Percentiles rank a stretch among this genome's conserved stretches.
phyloP scores from a whole-genome alignment of 192 early-diverging fungal genomes.

The Rhizophlyctis rosea region DNA sequence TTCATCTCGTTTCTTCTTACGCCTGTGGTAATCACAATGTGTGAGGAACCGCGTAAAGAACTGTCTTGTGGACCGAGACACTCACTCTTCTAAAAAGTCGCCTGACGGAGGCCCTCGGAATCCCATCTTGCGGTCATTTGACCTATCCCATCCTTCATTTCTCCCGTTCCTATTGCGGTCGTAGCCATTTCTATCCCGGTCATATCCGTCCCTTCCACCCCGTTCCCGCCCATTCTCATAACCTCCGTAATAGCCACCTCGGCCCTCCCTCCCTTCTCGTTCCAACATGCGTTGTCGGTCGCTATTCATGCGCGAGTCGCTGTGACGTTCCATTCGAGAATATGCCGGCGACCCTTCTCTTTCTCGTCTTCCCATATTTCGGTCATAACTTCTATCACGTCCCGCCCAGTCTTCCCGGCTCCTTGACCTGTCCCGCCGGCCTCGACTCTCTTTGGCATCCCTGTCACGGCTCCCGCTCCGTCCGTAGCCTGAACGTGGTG shows the following conservation, averaged over 20 bases:
- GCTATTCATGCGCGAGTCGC: not conserved
- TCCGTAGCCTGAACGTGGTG: not conserved
- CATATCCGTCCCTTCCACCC: too few relatives aligned
- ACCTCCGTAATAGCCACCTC: not conserved
- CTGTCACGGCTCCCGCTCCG: not conserved
- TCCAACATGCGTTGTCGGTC: not conserved
- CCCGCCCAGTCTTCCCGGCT: not conserved
- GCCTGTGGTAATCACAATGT: conserved; percentile 13
- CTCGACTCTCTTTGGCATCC: not conserved
- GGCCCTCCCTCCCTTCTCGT: not conserved
- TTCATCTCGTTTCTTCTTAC: conserved; percentile 33
- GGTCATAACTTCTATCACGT: not conserved
- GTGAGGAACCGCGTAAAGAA: not conserved
- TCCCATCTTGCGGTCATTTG: not conserved
- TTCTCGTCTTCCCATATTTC: not conserved
- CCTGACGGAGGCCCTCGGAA: not conserved
- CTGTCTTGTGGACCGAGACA: not conserved
- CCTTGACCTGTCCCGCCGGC: not conserved
- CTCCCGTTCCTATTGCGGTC: not conserved
- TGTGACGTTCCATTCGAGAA: not conserved
- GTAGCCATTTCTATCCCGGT: too few relatives aligned
- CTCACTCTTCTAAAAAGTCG: not conserved
- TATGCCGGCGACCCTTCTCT: not conserved
- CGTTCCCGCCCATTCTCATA: too few relatives aligned
- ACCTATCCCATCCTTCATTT: not conserved